phyloP scores from a whole-genome alignment of 495 filamentous ascomycete species.

The Stereocaulon alpinum region DNA sequence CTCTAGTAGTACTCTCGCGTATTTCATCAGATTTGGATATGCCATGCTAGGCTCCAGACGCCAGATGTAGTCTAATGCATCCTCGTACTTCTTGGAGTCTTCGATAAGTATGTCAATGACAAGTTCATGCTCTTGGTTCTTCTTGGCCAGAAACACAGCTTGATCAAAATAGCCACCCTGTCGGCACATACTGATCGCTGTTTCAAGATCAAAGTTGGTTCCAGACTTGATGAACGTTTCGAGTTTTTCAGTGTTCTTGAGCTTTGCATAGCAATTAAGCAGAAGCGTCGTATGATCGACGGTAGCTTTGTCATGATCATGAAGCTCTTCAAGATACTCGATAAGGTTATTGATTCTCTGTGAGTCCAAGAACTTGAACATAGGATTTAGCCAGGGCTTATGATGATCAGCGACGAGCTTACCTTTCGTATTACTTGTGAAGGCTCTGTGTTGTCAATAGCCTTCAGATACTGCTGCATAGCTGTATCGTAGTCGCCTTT shows the following conservation, averaged over 20 bases:
- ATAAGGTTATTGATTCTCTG: constrained; percentile 96
- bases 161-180: constrained; percentile 98
- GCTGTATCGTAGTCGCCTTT: constrained; percentile 91
- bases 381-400: constrained; percentile 17
- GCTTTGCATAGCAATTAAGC: constrained; percentile 93
- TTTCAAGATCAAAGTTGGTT: constrained; percentile 92
- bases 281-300: constrained; percentile 94
- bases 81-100: constrained; percentile 77
- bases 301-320: constrained; percentile 86
- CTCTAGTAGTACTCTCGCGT: constrained; percentile 77
- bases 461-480: constrained; percentile 95
- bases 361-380: constrained; percentile 70
- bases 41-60: constrained; percentile 72
- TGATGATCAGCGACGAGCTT: constrained; percentile 11
- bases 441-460: constrained; percentile 89
- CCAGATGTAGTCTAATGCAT: constrained; percentile 86
- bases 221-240: constrained; percentile 96
- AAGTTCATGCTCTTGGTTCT: constrained; percentile 86
- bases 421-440: constrained; percentile 91
- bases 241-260: constrained; percentile 90
- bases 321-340: constrained; percentile 92
- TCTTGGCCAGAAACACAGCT: constrained; percentile 87
- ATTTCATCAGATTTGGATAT: constrained; percentile 88
- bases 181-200: constrained; percentile 93
- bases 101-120: constrained; percentile 94